Percentiles rank a stretch among this genome's conserved stretches.
Conservation (phyloP, 805 yeast genomes). For the Saturnispora diversa region DNA sequence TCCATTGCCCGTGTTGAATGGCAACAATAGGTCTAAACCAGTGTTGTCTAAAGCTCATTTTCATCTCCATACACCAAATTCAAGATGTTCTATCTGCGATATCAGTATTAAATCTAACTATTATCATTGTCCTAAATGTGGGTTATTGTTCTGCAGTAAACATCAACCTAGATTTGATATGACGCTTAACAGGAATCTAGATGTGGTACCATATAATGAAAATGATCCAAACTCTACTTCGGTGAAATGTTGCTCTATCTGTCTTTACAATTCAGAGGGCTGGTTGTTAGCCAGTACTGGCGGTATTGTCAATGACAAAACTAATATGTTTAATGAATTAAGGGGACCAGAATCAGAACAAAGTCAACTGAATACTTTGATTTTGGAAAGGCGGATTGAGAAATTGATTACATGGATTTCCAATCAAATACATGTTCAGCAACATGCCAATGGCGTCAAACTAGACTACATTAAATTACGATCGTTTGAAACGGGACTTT, state of each 20-base stretch:
- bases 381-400: constrained; percentile 39
- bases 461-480: constrained; percentile 14
- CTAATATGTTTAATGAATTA: constrained; percentile 31
- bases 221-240: constrained; percentile 49
- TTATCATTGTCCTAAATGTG: constrained; percentile 32
- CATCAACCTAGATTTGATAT: constrained; percentile 24
- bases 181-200: constrained; percentile 46
- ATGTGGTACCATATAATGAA: constrained; percentile 75
- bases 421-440: constrained; percentile 26
- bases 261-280: constrained; percentile 52
- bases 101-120: constrained; percentile 36
- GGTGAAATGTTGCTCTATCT: constrained; percentile 60
- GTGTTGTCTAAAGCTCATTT: constrained; percentile 5
- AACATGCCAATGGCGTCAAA: constrained; percentile 6
- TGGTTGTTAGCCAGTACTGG: constrained; percentile 33
- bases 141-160: constrained; percentile 3
- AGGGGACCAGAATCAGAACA: constrained; percentile 35
- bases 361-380: constrained; percentile 25
- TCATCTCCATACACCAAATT: constrained; percentile 1
- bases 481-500: constrained; percentile 40
- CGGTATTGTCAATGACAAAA: constrained; percentile 11
- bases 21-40: too few relatives aligned
- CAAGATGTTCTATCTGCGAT: constrained; percentile 62
- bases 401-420: constrained; percentile 51
- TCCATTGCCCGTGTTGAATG: too few relatives aligned